Percentiles rank a stretch among this genome's conserved stretches.
Evolutionary conservation across 2,329 filamentous ascomycete species (phyloP).

Genomic region (Hypoxylon sp.): DNA sequence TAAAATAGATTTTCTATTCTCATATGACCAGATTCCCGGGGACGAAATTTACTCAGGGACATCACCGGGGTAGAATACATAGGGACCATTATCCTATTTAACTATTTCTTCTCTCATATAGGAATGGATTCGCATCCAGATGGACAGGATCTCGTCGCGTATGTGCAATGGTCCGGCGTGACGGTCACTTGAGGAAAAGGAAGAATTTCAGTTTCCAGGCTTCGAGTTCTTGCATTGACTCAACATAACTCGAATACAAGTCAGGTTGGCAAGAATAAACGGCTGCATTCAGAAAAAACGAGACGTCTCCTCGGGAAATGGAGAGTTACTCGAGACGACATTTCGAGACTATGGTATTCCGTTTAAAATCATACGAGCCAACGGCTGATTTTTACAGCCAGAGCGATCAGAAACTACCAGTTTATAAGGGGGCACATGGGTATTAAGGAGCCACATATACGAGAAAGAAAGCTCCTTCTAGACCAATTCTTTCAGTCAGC

Average conservation of each 20-base stretch:
- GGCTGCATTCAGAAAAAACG: background rate
- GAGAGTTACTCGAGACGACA: slow-evolving; percentile 1
- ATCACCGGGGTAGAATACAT: too few species aligned
- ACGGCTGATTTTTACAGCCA: background rate
- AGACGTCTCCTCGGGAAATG: background rate
- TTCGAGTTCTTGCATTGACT: slow-evolving; percentile 18
- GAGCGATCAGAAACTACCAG: slow-evolving; percentile 9
- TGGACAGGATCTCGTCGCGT: background rate
- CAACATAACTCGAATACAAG: slow-evolving; percentile 9
- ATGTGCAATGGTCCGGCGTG: too few species aligned
- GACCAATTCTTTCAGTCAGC: background rate
- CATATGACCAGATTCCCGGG: background rate
- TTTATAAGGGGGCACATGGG: background rate
- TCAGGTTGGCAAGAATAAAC: slow-evolving; percentile 9
- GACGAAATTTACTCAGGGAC: background rate
- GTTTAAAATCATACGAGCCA: background rate
- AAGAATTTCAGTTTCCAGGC: slow-evolving; percentile 14
- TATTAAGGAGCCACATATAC: background rate
- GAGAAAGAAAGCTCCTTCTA: background rate
- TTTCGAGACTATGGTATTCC: slow-evolving; percentile 4
- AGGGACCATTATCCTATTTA: background rate
- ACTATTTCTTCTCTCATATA: background rate
- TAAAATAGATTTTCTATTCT: too few species aligned
- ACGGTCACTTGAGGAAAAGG: slow-evolving; percentile 8
- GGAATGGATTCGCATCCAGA: background rate